Evolutionary conservation across 1,139 yeast genomes (phyloP), one percentile per base, ranked within the genome.

Genomic region (Candida sp.): DNA sequence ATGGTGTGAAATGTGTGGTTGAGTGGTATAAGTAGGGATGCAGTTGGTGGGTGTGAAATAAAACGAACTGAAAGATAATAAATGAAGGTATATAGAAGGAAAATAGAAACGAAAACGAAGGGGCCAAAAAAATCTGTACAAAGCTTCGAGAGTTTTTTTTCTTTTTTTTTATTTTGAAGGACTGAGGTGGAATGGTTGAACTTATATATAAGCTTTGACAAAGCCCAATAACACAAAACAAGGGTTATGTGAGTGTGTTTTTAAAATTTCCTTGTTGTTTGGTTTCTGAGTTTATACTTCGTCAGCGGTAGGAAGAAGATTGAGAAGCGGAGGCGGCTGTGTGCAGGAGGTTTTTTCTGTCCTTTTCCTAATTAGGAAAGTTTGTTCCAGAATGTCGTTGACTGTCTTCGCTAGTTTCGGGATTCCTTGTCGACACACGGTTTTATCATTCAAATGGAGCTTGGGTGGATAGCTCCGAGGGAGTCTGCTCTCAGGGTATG

Each of bases 351-450:
- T 17, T 17, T 34, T 34, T 34, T 22, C 22, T 22, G 30, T 37
- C 41, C 27, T 38, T 38, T 38, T 26, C 42, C 42, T 26, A 38
- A 38, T 11, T 25, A n/a, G 42, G 42, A 26, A 38, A 38, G 31
- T 38, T 38, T 38, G 42, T 38, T 38, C 42, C 42, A 38, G 25
- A 38, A 38, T 26, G 42, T 25, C 22, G 42, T 17, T 17, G 17
- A 17, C 17, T 17, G 17, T 17, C 17, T 17, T 17, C 17, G 17
- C 17, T 17, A 17, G 17, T 17, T 17, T 17, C 17, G 17, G 17
- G 17, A 17, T 37, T 23, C 28, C 3, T 7, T 37, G 5, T 37
- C n/a, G 4, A 27, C 5, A 12, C 12, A n/a, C 12, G 17, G 17
- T 25, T 26, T 11, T 11, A 26, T 38, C n/a, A 17, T 26, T n/a